These are phyloP conservation scores for Hypoxylon sp. DNA, from an alignment of 2,329 filamentous ascomycete genomes.

Conservation along the genomic window DNA sequence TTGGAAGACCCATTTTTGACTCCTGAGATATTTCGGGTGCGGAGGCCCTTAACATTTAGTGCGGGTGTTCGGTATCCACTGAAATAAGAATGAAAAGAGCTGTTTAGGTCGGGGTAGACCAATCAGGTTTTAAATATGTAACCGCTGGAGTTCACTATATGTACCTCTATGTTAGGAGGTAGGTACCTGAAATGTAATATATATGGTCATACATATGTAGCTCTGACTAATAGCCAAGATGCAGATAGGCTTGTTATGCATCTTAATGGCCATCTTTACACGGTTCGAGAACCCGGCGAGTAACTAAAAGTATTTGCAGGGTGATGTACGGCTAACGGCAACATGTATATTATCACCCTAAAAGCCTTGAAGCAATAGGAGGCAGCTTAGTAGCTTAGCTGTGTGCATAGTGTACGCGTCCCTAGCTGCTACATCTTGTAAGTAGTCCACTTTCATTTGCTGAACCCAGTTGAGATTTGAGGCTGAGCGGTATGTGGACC, in stretches of 20 bases:
- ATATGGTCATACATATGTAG: no score
- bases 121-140: slow-evolving; percentile 9
- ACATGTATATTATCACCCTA: no score
- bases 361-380: no score
- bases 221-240: slow-evolving; percentile 1
- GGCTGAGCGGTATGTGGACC: slow-evolving; percentile 42
- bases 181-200: no score
- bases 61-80: neutral
- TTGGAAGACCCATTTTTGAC: slow-evolving; percentile 28
- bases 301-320: no score
- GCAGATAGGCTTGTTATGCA: neutral
- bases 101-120: slow-evolving; percentile 1
- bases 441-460: slow-evolving; percentile 27
- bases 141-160: neutral
- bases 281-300: no score
- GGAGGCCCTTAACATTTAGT: slow-evolving; percentile 6
- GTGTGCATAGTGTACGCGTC: slow-evolving; percentile 16
- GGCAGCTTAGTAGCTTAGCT: neutral
- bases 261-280: no score
- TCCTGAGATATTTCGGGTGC: slow-evolving; percentile 33
- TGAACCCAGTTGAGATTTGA: slow-evolving; percentile 34
- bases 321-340: no score
- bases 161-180: no score
- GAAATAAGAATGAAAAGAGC: slow-evolving; percentile 8
- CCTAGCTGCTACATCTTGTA: slow-evolving; percentile 23